Evolutionary conservation across 495 filamentous ascomycete genomes (phyloP).

Genomic region (Aspergillus ostianus): DNA sequence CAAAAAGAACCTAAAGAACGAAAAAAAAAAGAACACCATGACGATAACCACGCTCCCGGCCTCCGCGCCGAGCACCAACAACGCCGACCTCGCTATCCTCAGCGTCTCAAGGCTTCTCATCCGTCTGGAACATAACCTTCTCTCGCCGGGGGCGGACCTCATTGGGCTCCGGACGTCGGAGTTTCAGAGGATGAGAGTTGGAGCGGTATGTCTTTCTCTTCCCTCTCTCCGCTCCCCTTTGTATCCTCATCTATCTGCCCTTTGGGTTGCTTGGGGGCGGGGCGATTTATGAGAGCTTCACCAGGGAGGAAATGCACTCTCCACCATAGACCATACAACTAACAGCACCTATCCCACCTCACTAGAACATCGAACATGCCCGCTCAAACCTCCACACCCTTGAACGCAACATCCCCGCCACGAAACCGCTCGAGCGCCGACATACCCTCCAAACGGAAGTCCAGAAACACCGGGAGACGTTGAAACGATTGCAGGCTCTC

Average conservation of each 20-base stretch:
- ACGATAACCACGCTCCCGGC: constrained; percentile 33
- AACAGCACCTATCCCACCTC: background rate
- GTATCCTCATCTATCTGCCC: no score
- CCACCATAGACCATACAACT: background rate
- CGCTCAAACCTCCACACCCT: constrained; percentile 70
- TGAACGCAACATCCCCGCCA: constrained; percentile 65
- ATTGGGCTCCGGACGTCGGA: constrained; percentile 59
- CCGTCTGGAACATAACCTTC: constrained; percentile 70
- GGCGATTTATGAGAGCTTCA: no score
- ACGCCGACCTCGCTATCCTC: constrained; percentile 45
- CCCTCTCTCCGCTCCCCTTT: background rate
- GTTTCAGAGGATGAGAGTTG: constrained; percentile 67
- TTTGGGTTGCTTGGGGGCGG: no score
- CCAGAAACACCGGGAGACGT: constrained; percentile 57
- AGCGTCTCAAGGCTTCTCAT: constrained; percentile 71
- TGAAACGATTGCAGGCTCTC: constrained; percentile 62
- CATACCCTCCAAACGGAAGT: constrained; percentile 68
- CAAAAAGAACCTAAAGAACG: no score
- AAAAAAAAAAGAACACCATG: constrained; percentile 21
- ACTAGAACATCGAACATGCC: constrained; percentile 78
- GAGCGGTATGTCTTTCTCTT: constrained; percentile 54
- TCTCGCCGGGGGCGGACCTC: constrained; percentile 62
- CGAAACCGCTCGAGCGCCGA: constrained; percentile 64
- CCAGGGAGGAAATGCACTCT: background rate
- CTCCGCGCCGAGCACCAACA: constrained; percentile 13